Percentiles rank a stretch among this genome's conserved stretches.
These are phyloP conservation scores for Aurifilum marmelostoma DNA, from an alignment of 2,329 filamentous ascomycete genomes.

Conservation along the genomic window DNA sequence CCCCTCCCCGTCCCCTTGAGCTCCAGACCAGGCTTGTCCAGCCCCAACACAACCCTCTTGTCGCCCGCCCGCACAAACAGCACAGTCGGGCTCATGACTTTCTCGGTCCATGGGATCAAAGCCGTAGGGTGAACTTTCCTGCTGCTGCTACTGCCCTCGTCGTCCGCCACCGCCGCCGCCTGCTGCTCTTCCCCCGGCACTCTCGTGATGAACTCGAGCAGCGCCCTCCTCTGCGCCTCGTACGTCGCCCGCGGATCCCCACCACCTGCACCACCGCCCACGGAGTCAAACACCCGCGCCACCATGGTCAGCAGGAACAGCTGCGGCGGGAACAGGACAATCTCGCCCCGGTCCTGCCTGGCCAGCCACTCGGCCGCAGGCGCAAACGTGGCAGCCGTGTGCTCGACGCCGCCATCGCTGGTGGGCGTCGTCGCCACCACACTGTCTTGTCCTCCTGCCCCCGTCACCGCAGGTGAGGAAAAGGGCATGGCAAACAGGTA, in stretches of 20 bases:
- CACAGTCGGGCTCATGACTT: slow-evolving; percentile 61
- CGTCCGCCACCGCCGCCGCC: slow-evolving; percentile 38
- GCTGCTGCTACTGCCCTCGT: slow-evolving; percentile 40
- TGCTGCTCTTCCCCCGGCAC: not conserved
- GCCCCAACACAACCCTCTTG: slow-evolving; percentile 53
- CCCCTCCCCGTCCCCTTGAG: slow-evolving; percentile 50
- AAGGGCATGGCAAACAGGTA: slow-evolving; percentile 88
- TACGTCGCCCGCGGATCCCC: slow-evolving; percentile 59
- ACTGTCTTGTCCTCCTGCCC: slow-evolving; percentile 46
- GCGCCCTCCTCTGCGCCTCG: slow-evolving; percentile 51
- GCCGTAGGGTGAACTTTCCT: slow-evolving; percentile 44
- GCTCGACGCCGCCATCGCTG: slow-evolving; percentile 61
- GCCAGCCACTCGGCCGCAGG: slow-evolving; percentile 70
- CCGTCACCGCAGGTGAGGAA: slow-evolving; percentile 28
- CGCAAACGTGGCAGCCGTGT: slow-evolving; percentile 78
- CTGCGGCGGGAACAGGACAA: slow-evolving; percentile 91
- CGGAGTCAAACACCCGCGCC: slow-evolving; percentile 52
- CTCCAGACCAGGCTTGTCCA: slow-evolving; percentile 63
- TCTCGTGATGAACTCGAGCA: slow-evolving; percentile 55
- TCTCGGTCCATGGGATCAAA: slow-evolving; percentile 59
- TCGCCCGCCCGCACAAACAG: slow-evolving; percentile 50
- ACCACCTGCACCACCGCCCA: slow-evolving; percentile 46
- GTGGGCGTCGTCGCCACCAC: slow-evolving; percentile 70
- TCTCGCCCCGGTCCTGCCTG: slow-evolving; percentile 63
- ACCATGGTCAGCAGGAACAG: slow-evolving; percentile 71